phyloP scores from a whole-genome alignment of 2,329 filamentous ascomycete species.

The Venturia asperata region DNA sequence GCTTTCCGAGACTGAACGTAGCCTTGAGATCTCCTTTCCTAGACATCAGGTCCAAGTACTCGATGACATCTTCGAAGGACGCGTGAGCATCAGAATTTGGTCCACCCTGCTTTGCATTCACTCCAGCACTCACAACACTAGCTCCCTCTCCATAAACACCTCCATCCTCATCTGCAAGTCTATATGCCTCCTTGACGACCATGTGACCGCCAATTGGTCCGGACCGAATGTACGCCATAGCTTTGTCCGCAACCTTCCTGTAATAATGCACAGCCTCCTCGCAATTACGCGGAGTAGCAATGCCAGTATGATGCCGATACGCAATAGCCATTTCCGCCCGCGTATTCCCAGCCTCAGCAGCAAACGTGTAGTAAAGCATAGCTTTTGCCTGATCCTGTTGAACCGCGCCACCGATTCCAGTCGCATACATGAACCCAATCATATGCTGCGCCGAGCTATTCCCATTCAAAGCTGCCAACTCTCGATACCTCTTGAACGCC shows the following conservation, averaged over 20 bases:
- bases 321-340: constrained; percentile 90
- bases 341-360: constrained; percentile 73
- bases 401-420: constrained; percentile 75
- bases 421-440: constrained; percentile 92
- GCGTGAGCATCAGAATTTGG: constrained; percentile 75
- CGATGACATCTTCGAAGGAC: constrained; percentile 85
- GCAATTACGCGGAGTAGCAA: constrained; percentile 79
- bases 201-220: constrained; percentile 82
- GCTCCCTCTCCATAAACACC: constrained; percentile 94
- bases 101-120: constrained; percentile 67
- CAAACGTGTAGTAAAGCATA: constrained; percentile 89
- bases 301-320: constrained; percentile 76
- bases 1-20: constrained; percentile 74
- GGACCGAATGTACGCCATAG: constrained; percentile 76
- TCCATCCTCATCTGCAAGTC: constrained; percentile 82
- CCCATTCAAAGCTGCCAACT: constrained; percentile 67
- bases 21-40: constrained; percentile 84
- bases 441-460: constrained; percentile 94
- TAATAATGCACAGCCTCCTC: constrained; percentile 82
- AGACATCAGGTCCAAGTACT: constrained; percentile 85
- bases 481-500: constrained; percentile 74
- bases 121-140: constrained; percentile 78
- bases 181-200: constrained; percentile 70
- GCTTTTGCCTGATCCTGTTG: constrained; percentile 84
- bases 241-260: constrained; percentile 88